phyloP scores from a whole-genome alignment of 345 rosid species.

The Psidium friedrichsthalianum region DNA sequence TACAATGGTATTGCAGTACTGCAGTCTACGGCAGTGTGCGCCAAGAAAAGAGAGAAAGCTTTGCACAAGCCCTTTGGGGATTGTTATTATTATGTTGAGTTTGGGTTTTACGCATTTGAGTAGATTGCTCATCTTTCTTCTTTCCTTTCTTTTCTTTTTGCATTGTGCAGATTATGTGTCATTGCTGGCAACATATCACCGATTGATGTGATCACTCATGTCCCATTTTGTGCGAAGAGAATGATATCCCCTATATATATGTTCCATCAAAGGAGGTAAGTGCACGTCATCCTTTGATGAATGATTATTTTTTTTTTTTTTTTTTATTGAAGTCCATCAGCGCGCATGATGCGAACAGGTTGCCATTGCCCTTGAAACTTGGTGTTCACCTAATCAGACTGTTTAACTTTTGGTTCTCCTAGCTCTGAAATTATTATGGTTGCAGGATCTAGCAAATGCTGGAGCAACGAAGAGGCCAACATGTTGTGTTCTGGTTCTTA shows the following conservation, averaged over 20 bases:
- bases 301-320: not conserved
- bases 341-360: not conserved
- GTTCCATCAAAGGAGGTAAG: slow-evolving; percentile 88
- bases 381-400: not conserved
- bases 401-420: not conserved
- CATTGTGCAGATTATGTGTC: slow-evolving; percentile 58
- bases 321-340: not conserved
- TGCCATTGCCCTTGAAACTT: not conserved
- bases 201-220: slow-evolving; percentile 91
- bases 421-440: not conserved
- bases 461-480: slow-evolving; percentile 93
- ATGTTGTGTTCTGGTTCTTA: slow-evolving; percentile 79
- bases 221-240: slow-evolving; percentile 81
- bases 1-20: not conserved
- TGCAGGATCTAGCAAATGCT: slow-evolving; percentile 91
- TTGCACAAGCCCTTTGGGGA: not conserved
- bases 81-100: not conserved
- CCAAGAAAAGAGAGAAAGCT: not conserved
- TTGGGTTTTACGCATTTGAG: not conserved
- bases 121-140: not conserved
- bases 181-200: slow-evolving; percentile 98
- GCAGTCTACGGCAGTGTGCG: not conserved
- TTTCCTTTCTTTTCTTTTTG: not conserved
- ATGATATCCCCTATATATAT: slow-evolving; percentile 75
- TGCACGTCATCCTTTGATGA: not conserved